Percentiles rank a stretch among this genome's conserved stretches.
Conservation (phyloP, 768 basidiomycete genomes). For the Exsudoporus frostii region DNA sequence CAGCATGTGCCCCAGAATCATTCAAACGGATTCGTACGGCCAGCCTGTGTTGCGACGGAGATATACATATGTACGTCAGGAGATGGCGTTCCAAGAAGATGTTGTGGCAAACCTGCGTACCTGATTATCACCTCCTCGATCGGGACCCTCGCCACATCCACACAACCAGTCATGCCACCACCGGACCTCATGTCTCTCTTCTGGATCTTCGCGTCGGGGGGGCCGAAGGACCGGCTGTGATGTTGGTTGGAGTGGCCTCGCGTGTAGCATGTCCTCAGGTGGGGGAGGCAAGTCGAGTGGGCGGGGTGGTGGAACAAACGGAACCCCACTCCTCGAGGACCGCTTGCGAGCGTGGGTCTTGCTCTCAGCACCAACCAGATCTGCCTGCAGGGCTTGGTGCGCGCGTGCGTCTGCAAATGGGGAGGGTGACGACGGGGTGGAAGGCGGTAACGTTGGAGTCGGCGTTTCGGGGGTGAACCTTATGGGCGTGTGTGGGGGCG, state of each 20-base stretch:
- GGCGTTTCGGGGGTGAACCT: not conserved
- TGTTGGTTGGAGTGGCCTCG: slow-evolving; percentile 35
- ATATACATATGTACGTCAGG: not conserved
- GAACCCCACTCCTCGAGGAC: slow-evolving; percentile 5
- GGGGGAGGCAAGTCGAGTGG: slow-evolving; percentile 60
- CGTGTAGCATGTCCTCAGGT: slow-evolving; percentile 34
- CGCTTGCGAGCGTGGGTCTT: not conserved
- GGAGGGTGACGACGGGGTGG: slow-evolving; percentile 12
- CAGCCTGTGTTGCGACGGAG: slow-evolving; percentile 46
- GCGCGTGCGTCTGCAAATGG: slow-evolving; percentile 40
- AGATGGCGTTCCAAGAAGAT: not conserved
- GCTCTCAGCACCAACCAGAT: not conserved
- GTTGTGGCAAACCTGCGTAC: slow-evolving; percentile 35
- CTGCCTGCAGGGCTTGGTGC: slow-evolving; percentile 18
- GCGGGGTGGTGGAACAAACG: slow-evolving; percentile 43
- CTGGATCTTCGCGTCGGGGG: slow-evolving; percentile 14
- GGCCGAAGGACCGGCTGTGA: slow-evolving; percentile 30
- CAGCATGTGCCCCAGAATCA: slow-evolving; percentile 16
- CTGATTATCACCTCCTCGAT: slow-evolving; percentile 71
- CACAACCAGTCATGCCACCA: slow-evolving; percentile 92
- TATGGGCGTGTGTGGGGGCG: not conserved
- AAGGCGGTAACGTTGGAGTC: not conserved
- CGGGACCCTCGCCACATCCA: slow-evolving; percentile 72
- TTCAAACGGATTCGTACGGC: slow-evolving; percentile 65
- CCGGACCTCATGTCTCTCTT: slow-evolving; percentile 39